phyloP scores from a whole-genome alignment of 179 eudicot species.

The Beta lomatogona region DNA sequence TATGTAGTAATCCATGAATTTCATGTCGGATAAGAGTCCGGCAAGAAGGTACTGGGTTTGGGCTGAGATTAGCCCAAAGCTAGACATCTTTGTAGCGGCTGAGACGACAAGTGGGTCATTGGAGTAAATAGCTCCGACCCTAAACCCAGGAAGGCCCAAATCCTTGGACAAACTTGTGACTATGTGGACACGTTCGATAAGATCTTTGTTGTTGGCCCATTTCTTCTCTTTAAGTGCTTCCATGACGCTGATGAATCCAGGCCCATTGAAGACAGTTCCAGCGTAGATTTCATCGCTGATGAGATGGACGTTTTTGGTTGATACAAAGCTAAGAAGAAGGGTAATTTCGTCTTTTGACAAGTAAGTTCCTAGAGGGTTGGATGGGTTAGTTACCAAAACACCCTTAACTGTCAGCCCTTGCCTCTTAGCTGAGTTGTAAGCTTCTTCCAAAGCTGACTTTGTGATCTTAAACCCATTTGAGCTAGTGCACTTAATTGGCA shows the following conservation, averaged over 20 bases:
- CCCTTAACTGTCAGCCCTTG: conserved; percentile 75
- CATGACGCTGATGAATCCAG: conserved; percentile 62
- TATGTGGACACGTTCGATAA: conserved; percentile 67
- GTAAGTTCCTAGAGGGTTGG: conserved; percentile 86
- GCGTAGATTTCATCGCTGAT: conserved; percentile 92
- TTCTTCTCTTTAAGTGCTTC: conserved; percentile 48
- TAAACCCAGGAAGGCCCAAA: conserved; percentile 89
- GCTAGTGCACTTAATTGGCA: conserved; percentile 81
- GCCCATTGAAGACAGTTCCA: conserved; percentile 63
- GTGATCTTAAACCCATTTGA: conserved; percentile 67
- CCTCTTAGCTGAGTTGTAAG: conserved; percentile 58
- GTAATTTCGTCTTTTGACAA: conserved; percentile 59
- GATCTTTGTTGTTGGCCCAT: conserved; percentile 35
- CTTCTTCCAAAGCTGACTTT: conserved; percentile 71
- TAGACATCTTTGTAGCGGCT: conserved; percentile 95
- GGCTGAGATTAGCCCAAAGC: conserved; percentile 87
- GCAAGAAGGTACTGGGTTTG: conserved; percentile 88
- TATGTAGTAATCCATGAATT: conserved; percentile 57
- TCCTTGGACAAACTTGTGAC: conserved; percentile 88
- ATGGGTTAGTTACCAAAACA: conserved; percentile 85
- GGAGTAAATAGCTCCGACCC: conserved; percentile 87
- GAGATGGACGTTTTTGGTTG: conserved; percentile 58
- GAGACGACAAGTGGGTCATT: conserved; percentile 58
- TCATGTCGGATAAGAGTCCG: conserved; percentile 63
- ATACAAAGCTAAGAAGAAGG: conserved; percentile 56